Evolutionary conservation across 1,139 yeast species (phyloP).

Genomic region (Maudiozyma humilis): DNA sequence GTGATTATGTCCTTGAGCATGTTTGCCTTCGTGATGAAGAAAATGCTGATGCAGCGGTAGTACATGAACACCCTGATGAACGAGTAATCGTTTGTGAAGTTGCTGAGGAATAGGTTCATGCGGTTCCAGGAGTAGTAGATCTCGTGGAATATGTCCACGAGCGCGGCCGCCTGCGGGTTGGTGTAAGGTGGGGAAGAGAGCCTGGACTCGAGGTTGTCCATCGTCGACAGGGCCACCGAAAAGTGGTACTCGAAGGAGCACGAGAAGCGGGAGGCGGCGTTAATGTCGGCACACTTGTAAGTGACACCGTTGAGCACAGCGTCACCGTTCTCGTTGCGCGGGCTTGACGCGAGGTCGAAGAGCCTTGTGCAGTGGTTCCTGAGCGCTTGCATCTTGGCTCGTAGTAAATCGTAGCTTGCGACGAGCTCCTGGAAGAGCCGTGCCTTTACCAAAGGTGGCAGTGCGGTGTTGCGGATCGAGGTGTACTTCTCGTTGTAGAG

Average conservation of each 20-base stretch:
- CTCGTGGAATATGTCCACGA: constrained; percentile 3
- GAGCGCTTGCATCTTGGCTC: constrained; percentile 16
- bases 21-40: constrained; percentile 14
- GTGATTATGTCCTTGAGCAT: constrained; percentile 9
- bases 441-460: constrained; percentile 17
- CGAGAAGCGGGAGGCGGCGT: constrained; percentile 13
- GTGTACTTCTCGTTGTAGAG: constrained; percentile 24
- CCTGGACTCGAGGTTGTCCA: constrained; percentile 20
- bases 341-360: constrained; percentile 15
- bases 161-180: constrained; percentile 3
- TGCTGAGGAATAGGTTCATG: constrained; percentile 15
- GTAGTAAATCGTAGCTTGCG: constrained; percentile 11
- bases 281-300: constrained; percentile 10
- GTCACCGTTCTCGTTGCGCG: background rate
- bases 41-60: constrained; percentile 15
- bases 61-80: constrained; percentile 11
- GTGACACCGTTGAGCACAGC: constrained; percentile 1
- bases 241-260: constrained; percentile 14
- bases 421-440: constrained; percentile 16
- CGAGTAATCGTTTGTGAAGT: constrained; percentile 16
- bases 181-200: constrained; percentile 11
- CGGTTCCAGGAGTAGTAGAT: constrained; percentile 15
- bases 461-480: constrained; percentile 22
- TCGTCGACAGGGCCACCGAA: constrained; percentile 14
- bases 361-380: constrained; percentile 17